Percentiles rank a stretch among this genome's conserved stretches.
phyloP scores from a whole-genome alignment of 176 grass and related monocot species.

The Triticum timopheevii region DNA sequence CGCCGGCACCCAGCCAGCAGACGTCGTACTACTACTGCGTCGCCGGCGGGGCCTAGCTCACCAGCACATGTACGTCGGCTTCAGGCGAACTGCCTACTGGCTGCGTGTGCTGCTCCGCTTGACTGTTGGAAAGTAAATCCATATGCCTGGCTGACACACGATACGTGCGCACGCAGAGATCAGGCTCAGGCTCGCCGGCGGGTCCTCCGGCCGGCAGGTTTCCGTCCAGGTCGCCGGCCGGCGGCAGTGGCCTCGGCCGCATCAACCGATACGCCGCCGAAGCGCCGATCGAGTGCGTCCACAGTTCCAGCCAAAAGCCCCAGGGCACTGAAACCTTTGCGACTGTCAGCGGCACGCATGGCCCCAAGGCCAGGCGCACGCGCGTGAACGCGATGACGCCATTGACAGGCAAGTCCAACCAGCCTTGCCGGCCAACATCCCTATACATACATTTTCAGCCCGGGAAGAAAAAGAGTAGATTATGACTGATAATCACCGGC shows the following conservation, averaged over 20 bases:
- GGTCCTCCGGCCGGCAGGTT: background rate
- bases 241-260: background rate
- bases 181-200: too few species aligned
- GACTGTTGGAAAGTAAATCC: too few species aligned
- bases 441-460: too few species aligned
- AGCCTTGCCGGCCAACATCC: constrained; percentile 25
- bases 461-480: background rate
- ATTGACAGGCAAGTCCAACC: constrained; percentile 20
- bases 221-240: background rate
- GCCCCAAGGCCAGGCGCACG: background rate
- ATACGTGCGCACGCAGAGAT: too few species aligned
- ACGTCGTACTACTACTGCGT: too few species aligned
- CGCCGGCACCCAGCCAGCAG: too few species aligned
- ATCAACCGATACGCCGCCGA: background rate
- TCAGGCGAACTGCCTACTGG: too few species aligned
- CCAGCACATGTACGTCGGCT: too few species aligned
- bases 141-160: too few species aligned
- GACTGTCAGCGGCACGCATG: background rate
- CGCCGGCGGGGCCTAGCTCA: too few species aligned
- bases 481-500: background rate
- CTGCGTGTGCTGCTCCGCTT: too few species aligned
- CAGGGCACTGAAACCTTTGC: constrained; percentile 33
- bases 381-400: background rate
- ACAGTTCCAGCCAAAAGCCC: constrained; percentile 5
- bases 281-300: constrained; percentile 17